Conservation (phyloP, 805 yeast genomes). For the Grigorovia humatica region DNA sequence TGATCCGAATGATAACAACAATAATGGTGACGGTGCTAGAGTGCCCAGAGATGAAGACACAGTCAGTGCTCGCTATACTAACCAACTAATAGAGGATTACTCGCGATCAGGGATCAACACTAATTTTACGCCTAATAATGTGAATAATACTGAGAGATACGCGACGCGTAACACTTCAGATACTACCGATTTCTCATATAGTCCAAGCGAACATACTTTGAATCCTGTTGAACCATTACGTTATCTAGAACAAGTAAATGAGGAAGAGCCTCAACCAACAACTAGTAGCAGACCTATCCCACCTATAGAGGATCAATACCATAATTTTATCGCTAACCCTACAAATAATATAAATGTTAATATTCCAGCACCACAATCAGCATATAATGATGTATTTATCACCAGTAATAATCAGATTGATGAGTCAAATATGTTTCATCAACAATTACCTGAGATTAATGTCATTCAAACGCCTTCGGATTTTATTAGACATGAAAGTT, state of each 20-base stretch:
- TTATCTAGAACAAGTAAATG: not conserved
- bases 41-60: not conserved
- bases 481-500: conserved; percentile 6
- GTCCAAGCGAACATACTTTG: not conserved
- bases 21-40: not conserved
- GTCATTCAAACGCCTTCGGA: conserved; percentile 21
- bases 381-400: conserved; percentile 16
- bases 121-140: not conserved
- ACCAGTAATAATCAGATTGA: not conserved
- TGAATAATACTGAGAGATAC: not conserved
- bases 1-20: not conserved
- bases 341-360: conserved; percentile 6
- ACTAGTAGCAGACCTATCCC: not conserved
- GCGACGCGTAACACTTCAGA: not conserved
- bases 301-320: conserved; percentile 5
- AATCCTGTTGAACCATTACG: not conserved
- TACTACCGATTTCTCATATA: not conserved
- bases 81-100: conserved; percentile 1
- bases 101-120: not conserved
- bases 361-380: conserved; percentile 11
- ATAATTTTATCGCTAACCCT: conserved; percentile 13
- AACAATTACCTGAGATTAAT: conserved; percentile 19
- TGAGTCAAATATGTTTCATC: conserved; percentile 2
- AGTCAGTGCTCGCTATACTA: not conserved
- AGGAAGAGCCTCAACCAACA: not conserved